A percentile compares a stretch with the other conserved stretches of the same genome.
Evolutionary conservation across 768 basidiomycete genomes (phyloP).

Genomic region (Hygrophoropsis aurantiaca): DNA sequence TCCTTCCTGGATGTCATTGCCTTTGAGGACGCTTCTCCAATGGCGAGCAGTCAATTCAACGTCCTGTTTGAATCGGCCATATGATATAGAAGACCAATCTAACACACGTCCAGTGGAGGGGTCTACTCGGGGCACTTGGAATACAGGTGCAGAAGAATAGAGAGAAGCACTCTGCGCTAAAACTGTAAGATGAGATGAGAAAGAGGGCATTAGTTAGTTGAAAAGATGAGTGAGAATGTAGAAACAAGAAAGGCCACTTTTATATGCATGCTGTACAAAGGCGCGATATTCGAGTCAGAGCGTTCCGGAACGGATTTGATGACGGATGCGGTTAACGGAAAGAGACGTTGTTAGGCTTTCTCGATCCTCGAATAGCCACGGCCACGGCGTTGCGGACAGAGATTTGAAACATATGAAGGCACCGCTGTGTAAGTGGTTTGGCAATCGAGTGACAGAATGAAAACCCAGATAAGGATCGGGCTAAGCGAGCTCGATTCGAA

Average conservation of each 20-base stretch:
- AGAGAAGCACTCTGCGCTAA: slow-evolving; percentile 55
- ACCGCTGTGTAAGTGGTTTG: slow-evolving; percentile 26
- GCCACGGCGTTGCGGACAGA: slow-evolving; percentile 29
- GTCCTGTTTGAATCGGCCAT: slow-evolving; percentile 60
- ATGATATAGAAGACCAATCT: slow-evolving; percentile 63
- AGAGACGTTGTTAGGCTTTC: slow-evolving; percentile 24
- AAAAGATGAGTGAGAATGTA: slow-evolving; percentile 6
- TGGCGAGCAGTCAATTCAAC: slow-evolving; percentile 66
- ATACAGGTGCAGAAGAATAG: slow-evolving; percentile 52
- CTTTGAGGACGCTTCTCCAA: slow-evolving; percentile 54
- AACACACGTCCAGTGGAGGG: slow-evolving; percentile 41
- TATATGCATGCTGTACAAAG: slow-evolving; percentile 31
- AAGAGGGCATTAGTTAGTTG: slow-evolving; percentile 21
- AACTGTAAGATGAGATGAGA: slow-evolving; percentile 58
- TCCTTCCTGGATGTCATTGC: slow-evolving; percentile 45
- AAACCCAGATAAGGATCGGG: slow-evolving; percentile 23
- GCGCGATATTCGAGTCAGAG: slow-evolving; percentile 14
- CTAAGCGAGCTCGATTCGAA: slow-evolving; percentile 14
- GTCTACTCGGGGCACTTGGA: slow-evolving; percentile 56
- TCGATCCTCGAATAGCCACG: slow-evolving; percentile 31
- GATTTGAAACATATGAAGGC: slow-evolving; percentile 36
- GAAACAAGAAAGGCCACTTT: slow-evolving; percentile 10
- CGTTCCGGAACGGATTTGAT: slow-evolving; percentile 28
- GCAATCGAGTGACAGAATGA: slow-evolving; percentile 27
- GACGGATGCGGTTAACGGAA: slow-evolving; percentile 25